Conservation (phyloP, 164 flowering plant genomes). For the Warburgia ugandensis region DNA sequence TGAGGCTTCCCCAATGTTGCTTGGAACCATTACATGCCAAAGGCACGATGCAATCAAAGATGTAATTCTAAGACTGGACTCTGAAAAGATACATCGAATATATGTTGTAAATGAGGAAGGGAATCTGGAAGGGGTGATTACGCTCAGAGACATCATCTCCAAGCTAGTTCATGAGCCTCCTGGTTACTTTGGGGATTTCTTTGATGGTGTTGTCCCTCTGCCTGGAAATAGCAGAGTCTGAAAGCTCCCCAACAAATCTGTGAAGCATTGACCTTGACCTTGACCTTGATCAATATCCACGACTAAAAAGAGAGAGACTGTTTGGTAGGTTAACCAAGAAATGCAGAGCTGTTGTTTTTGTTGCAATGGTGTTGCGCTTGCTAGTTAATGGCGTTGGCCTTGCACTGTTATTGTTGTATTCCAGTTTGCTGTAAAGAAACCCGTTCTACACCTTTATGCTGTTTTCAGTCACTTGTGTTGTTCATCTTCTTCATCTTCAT, state of each 20-base stretch:
- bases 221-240: slow-evolving; percentile 72
- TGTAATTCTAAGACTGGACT: slow-evolving; percentile 59
- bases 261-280: no score
- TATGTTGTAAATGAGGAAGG: slow-evolving; percentile 68
- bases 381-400: no score
- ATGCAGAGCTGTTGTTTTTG: no score
- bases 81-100: slow-evolving; percentile 67
- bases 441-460: no score
- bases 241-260: slow-evolving; percentile 3
- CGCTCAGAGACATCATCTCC: slow-evolving; percentile 93
- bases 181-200: slow-evolving; percentile 93
- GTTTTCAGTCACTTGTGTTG: no score
- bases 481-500: no score
- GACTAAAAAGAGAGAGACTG: no score
- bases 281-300: no score
- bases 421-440: no score
- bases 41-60: slow-evolving; percentile 55
- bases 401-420: no score
- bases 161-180: slow-evolving; percentile 91
- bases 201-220: slow-evolving; percentile 82
- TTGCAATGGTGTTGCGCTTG: no score
- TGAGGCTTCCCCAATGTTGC: slow-evolving; percentile 41
- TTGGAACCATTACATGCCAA: slow-evolving; percentile 61
- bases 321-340: no score
- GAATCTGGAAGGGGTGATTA: slow-evolving; percentile 78